Evolutionary conservation across 768 basidiomycete genomes (phyloP).

Genomic region (Chalciporus pseudorubinellus): DNA sequence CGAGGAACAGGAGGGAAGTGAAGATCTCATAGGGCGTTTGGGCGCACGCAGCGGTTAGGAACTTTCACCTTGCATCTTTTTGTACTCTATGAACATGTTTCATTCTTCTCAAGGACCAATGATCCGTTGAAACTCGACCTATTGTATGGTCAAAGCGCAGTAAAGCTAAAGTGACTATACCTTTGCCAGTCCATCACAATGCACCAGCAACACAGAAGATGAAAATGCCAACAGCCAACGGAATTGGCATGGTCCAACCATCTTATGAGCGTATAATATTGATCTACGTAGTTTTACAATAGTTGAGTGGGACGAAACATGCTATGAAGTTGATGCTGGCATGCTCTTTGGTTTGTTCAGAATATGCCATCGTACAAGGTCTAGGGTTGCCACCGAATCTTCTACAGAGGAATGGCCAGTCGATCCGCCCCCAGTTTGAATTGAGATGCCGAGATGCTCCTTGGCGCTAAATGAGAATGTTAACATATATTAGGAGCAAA

Average conservation of each 20-base stretch:
- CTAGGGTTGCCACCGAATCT: slow-evolving; percentile 85
- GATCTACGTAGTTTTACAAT: background rate
- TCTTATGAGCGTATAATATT: background rate
- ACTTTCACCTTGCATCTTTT: background rate
- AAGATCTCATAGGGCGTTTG: slow-evolving; percentile 76
- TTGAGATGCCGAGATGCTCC: slow-evolving; percentile 75
- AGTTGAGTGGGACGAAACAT: background rate
- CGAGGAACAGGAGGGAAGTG: slow-evolving; percentile 82
- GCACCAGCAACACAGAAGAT: too few relatives aligned
- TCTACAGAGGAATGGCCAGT: slow-evolving; percentile 88
- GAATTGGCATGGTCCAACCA: background rate
- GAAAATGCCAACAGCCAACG: background rate
- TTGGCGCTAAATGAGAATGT: slow-evolving; percentile 53
- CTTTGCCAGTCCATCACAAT: background rate
- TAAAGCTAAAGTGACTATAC: too few relatives aligned
- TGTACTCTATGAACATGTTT: slow-evolving; percentile 11
- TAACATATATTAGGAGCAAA: slow-evolving; percentile 3
- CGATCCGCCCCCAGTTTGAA: slow-evolving; percentile 75
- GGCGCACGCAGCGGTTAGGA: slow-evolving; percentile 70
- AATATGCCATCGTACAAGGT: slow-evolving; percentile 83
- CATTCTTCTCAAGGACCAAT: slow-evolving; percentile 27
- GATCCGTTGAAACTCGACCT: slow-evolving; percentile 21
- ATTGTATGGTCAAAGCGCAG: background rate
- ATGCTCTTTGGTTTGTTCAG: slow-evolving; percentile 50
- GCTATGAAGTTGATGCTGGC: slow-evolving; percentile 16